Base-by-base conservation (phyloP, 139 green algal genomes). In the Diplosphaera chodatii region DNA sequence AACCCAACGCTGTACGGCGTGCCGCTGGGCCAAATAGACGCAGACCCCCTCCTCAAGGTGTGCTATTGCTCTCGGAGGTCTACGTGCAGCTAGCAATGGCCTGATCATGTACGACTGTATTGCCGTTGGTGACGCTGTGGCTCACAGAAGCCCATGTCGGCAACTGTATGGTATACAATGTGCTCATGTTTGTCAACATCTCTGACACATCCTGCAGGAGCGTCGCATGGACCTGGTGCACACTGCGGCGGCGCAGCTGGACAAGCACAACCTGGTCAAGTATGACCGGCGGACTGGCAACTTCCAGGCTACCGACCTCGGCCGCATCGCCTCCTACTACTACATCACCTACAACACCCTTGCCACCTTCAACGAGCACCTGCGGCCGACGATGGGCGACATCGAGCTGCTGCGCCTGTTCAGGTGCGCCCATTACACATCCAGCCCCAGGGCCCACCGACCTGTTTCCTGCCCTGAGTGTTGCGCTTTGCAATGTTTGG, bases 381-480 rank as follows among this genome's bases (percentile, higher is more conserved):
- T 99, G 27, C 94, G 94, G 84, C 90, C 92, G 25, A 97, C 88
- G 63, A 97, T 98, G 93, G 89, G 87, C 6, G 95, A 99, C 71
- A 99, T 99, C 33, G 95, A 99, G 82, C 88, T 99, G 72, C 85
- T 92, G 74, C 89, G 95, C 59, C 83, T 99, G 27, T 99, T 99
- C 82, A 83, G 80, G 23, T 76, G 95, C 66, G 86, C 86, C 0
- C 94, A 98, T 64, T n/a, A n/a, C n/a, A n/a, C n/a, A n/a, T n/a
- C n/a, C n/a, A n/a, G n/a, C n/a, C n/a, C n/a, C n/a, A n/a, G n/a
- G n/a, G n/a, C n/a, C n/a, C n/a, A n/a, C n/a, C n/a, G n/a, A n/a
- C n/a, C n/a, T n/a, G n/a, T n/a, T n/a, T n/a, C n/a, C n/a, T n/a
- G n/a, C n/a, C n/a, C n/a, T n/a, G n/a, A n/a, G n/a, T n/a, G n/a